These are phyloP conservation scores for Boletus reticulatus DNA, from an alignment of 768 basidiomycete species.

Conservation along the genomic window DNA sequence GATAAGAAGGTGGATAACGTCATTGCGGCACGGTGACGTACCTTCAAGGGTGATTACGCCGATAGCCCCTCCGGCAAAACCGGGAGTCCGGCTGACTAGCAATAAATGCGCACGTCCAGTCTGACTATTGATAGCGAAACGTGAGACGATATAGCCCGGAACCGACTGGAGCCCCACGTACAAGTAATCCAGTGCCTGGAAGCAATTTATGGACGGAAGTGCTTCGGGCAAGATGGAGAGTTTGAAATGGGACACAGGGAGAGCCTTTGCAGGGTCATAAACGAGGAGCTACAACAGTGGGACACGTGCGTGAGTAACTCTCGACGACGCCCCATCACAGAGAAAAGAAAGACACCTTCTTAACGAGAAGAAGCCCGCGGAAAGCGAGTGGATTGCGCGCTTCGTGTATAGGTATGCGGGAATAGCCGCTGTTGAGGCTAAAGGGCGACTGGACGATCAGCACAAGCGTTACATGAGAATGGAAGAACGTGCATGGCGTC, in stretches of 20 bases:
- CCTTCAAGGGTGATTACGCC: constrained; percentile 92
- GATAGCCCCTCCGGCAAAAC: constrained; percentile 76
- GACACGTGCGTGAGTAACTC: neutral
- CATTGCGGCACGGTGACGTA: constrained; percentile 20
- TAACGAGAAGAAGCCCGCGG: constrained; percentile 78
- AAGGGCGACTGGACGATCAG: constrained; percentile 9
- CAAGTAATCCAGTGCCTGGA: constrained; percentile 95
- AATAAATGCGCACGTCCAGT: constrained; percentile 93
- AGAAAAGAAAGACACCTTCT: constrained; percentile 51
- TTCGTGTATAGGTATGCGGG: constrained; percentile 87
- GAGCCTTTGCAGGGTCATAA: constrained; percentile 81
- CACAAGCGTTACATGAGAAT: neutral
- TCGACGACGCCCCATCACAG: neutral
- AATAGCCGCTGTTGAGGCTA: constrained; percentile 81
- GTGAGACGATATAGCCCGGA: constrained; percentile 1
- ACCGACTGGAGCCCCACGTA: constrained; percentile 29
- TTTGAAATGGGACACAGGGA: constrained; percentile 71
- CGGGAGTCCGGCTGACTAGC: constrained; percentile 82
- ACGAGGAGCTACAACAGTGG: constrained; percentile 59
- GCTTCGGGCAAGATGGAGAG: constrained; percentile 91
- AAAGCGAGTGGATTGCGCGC: constrained; percentile 68
- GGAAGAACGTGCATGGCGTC: constrained; percentile 60
- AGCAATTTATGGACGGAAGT: constrained; percentile 82
- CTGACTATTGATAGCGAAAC: constrained; percentile 74
- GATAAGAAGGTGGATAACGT: neutral